Base-by-base conservation (phyloP, 352 stramenopile genomes). In the Globisporangium apiculatum region DNA sequence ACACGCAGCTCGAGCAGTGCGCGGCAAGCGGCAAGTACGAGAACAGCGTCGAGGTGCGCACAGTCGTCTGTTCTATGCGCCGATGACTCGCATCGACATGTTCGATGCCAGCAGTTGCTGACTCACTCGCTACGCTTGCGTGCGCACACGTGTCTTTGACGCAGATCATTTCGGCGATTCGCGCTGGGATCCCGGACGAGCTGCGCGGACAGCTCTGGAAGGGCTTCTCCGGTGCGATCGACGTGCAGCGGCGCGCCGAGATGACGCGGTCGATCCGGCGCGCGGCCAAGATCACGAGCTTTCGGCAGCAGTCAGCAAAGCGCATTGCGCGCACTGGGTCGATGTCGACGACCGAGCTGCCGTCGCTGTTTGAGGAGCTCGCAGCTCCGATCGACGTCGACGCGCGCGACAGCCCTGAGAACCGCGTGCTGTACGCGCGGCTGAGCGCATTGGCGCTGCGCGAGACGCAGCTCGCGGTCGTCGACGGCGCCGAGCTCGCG, bases 1-100 rank as follows among this genome's bases (percentile, higher is more conserved):
- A 91, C 60, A 89, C 79, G 5, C 83, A 92, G 41, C 65, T 92
- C 41, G 83, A 92, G 52, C 82, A 89, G 52, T 92, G 83, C 48
- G 76, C 86, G 15, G 76, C 79, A 2, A 72, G 59, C 9, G 69
- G 69, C 10, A 87, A 86, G 35, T 92, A 79, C 61, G 71, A 78
- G 7, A 51, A 75, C 41, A 84, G 80, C 0, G 69, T 78, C 45
- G 83, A 92, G 71, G 80, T 91, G 42, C 41, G 41, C 7, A 7
- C 36, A 38, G 12, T 7, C 3, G 17, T 38, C 11, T 11, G 24
- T 31, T 31, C 11, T 46, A 51, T 24, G 38, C 49, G n/a, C 4
- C 48, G 38, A 2, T 7, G 24, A 31, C 24, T 31, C 24, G 24
- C 24, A 31, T 31, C 24, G 24, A 31, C 24, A 31, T 31, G 24